Evolutionary conservation across 2,329 filamentous ascomycete genomes (phyloP), one percentile per base, ranked within the genome.

Genomic region (Talaromyces sp.): DNA sequence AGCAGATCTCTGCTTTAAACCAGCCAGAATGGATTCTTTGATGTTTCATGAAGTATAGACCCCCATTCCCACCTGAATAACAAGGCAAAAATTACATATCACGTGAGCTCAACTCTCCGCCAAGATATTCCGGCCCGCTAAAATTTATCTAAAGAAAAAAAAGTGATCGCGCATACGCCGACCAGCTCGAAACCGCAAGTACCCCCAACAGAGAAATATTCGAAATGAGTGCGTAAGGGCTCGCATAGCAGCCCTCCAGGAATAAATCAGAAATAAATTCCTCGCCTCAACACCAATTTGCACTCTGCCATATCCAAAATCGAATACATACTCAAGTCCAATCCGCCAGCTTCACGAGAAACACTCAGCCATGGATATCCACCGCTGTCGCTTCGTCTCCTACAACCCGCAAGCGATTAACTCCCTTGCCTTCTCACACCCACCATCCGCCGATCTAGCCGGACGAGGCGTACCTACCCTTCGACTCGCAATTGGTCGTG

Each of bases 341-440:
- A n/a, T n/a, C n/a, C n/a, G n/a, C n/a, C n/a, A n/a, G n/a, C n/a
- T n/a, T n/a, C n/a, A n/a, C n/a, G n/a, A n/a, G n/a, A n/a, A n/a
- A 27, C 24, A 27, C 24, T 27, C 24, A 27, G 24, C 24, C 55
- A 97, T 97, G 93, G 93, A 97, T 76, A 88, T 99, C 70, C 94
- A 99, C 79, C 90, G 94, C 67, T 96, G 92, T 70, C 90, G 94
- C 70, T 99, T 99, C 77, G 89, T 99, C 64, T 89, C 90, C 36
- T 97, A 90, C 75, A 91, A 91, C 60, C 88, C 91, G 7, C 91
- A 91, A 55, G 88, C 91, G 52, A 97, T 99, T 75, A 97, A 96
- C 76, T 88, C 91, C 58, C 84, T 97, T 69, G 91, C 93, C 62
- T 97, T 99, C 73, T 96, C 94, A 5, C 90, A 96, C 70, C 80